phyloP scores from a whole-genome alignment of 2,329 filamentous ascomycete species.

The Cyphellophora attinorum region DNA sequence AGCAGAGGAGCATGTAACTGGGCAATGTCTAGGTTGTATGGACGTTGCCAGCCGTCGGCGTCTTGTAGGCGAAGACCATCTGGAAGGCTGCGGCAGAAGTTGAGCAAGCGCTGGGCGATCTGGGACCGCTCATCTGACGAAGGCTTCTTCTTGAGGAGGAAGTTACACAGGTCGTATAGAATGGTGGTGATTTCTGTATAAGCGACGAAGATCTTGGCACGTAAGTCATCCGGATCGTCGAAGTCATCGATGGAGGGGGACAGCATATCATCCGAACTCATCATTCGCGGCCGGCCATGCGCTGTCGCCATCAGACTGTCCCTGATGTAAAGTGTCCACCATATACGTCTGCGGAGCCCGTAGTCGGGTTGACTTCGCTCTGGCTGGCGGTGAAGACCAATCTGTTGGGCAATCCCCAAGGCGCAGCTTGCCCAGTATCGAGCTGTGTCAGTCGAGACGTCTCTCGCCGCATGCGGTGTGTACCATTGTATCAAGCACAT shows the following conservation, averaged over 20 bases:
- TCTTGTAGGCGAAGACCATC: slow-evolving; percentile 4
- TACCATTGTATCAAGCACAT: slow-evolving; percentile 11
- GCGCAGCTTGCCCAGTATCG: slow-evolving; percentile 10
- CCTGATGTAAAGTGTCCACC: slow-evolving; percentile 11
- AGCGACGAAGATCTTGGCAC: slow-evolving; percentile 8
- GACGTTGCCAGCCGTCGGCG: slow-evolving; percentile 1
- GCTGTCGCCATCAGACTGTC: slow-evolving; percentile 10
- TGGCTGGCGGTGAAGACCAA: slow-evolving; percentile 10
- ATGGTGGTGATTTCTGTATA: slow-evolving; percentile 7
- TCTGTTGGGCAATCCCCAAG: slow-evolving; percentile 9
- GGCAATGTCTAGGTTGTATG: slow-evolving; percentile 9
- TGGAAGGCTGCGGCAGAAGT: slow-evolving; percentile 8
- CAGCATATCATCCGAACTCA: slow-evolving; percentile 7
- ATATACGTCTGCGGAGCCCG: slow-evolving; percentile 9
- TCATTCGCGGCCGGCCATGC: slow-evolving; percentile 8
- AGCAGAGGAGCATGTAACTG: slow-evolving; percentile 10
- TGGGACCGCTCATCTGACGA: not conserved
- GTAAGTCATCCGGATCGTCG: not conserved
- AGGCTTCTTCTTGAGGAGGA: slow-evolving; percentile 2
- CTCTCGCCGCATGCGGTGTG: slow-evolving; percentile 10
- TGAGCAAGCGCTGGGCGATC: slow-evolving; percentile 7
- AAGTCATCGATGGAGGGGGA: slow-evolving; percentile 6
- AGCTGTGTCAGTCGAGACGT: slow-evolving; percentile 10
- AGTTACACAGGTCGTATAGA: slow-evolving; percentile 9
- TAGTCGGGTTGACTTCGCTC: slow-evolving; percentile 2